Evolutionary conservation across 129 eudicot genomes (phyloP).

Genomic region (Erigeron canadensis): DNA sequence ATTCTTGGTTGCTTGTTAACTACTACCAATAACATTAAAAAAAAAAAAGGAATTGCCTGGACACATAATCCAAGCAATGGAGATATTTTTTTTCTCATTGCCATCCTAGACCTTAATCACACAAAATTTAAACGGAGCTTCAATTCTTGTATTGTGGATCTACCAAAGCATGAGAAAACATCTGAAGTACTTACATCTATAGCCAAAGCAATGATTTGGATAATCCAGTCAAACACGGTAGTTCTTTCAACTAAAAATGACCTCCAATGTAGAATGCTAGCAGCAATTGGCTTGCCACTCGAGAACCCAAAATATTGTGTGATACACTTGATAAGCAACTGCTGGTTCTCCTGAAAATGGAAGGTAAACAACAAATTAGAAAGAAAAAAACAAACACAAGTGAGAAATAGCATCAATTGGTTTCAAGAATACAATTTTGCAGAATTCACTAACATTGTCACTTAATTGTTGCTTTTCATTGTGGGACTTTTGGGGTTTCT

Average conservation of each 20-base stretch:
- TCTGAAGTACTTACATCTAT: conserved; percentile 52
- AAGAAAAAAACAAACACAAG: background rate
- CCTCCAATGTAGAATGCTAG: conserved; percentile 95
- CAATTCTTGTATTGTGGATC: too few species aligned
- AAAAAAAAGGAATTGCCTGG: conserved; percentile 75
- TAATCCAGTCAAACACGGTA: conserved; percentile 79
- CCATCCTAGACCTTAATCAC: too few species aligned
- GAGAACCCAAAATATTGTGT: conserved; percentile 90
- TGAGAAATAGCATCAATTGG: background rate
- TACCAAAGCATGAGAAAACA: too few species aligned
- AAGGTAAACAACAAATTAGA: conserved; percentile 24
- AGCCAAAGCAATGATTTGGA: conserved; percentile 80
- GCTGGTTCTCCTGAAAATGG: conserved; percentile 75
- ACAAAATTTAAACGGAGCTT: too few species aligned
- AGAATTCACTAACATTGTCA: conserved; percentile 7
- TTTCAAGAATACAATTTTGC: conserved; percentile 8
- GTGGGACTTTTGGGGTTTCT: conserved; percentile 87
- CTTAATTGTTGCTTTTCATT: conserved; percentile 92
- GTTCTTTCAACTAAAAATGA: conserved; percentile 96
- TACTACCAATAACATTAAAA: too few species aligned
- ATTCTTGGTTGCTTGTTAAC: too few species aligned
- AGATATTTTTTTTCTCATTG: conserved; percentile 62
- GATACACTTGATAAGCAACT: conserved; percentile 79
- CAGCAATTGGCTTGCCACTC: conserved; percentile 92
- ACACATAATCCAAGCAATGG: conserved; percentile 89